Conservation (phyloP, 805 yeast genomes). For the Candida sakaeoensis region DNA sequence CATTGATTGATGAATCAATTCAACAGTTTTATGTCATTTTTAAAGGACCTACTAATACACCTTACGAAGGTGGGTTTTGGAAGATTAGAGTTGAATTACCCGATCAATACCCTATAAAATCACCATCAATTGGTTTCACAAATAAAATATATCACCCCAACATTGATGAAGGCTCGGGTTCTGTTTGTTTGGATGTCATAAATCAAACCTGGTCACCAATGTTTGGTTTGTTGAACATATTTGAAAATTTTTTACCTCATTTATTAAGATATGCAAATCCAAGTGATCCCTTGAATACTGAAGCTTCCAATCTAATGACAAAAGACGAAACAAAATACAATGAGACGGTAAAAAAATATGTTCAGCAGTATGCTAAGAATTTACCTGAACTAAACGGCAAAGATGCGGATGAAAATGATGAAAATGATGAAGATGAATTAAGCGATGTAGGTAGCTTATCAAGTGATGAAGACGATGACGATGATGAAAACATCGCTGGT, state of each 20-base stretch:
- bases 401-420: conserved; percentile 29
- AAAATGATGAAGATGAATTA: conserved; percentile 37
- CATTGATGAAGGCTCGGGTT: conserved; percentile 85
- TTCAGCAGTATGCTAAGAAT: conserved; percentile 54
- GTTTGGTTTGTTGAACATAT: conserved; percentile 87
- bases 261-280: conserved; percentile 89
- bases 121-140: conserved; percentile 92
- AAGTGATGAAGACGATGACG: conserved; percentile 33
- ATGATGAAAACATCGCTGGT: conserved; percentile 32
- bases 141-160: conserved; percentile 94
- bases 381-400: conserved; percentile 39
- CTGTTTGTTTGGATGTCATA: conserved; percentile 93
- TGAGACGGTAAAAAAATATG: conserved; percentile 68
- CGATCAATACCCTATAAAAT: conserved; percentile 90
- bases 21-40: conserved; percentile 86
- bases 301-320: conserved; percentile 77
- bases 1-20: conserved; percentile 67
- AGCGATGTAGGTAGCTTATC: conserved; percentile 50
- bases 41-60: conserved; percentile 76
- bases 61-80: conserved; percentile 90
- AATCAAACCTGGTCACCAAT: conserved; percentile 98
- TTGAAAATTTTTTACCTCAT: conserved; percentile 92
- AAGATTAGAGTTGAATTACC: conserved; percentile 89
- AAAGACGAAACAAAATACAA: conserved; percentile 65
- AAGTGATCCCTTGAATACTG: conserved; percentile 87